Evolutionary conservation across 2,329 filamentous ascomycete species (phyloP), one percentile per base, ranked within the genome.

Genomic region (Fusarium hainanense): DNA sequence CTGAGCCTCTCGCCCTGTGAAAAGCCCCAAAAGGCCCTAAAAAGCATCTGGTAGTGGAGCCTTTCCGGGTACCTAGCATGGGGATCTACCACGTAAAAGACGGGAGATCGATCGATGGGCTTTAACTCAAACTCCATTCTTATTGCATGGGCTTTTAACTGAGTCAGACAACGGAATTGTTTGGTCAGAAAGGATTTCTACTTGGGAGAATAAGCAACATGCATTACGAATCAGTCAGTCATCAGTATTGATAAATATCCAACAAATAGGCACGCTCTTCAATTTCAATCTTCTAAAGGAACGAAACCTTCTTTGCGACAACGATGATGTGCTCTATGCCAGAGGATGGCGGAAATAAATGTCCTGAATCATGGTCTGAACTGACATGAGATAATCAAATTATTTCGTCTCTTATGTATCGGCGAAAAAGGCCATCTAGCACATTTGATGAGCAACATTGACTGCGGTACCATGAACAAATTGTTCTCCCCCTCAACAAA

Each of bases 101-200:
- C 25, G 18, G 43, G 32, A 50, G 62, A 66, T 66, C 63, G 62
- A 66, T 66, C 63, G 54, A 61, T 49, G 11, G 12, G 20, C 37
- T 37, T 49, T 42, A 52, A 27, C 49, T 41, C 54, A 66, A 55
- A 41, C 37, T 63, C 58, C 25, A 30, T 32, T 27, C n/a, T 47
- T 23, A 44, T 34, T 28, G 46, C 37, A 47, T 58, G 32, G 32
- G 13, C 41, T 51, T 59, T 46, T 58, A 25, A 46, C 52, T 25
- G 27, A 51, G 52, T 51, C 40, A 65, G 51, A 20, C n/a, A 58
- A 30, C 8, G 42, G 27, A 21, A 20, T n/a, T 37, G 37, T 37
- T 9, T 28, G 58, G 25, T 18, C 34, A 41, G 18, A 20, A n/a
- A 25, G 20, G 32, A 14, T 37, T 40, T n/a, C 13, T 34, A 16